Base-by-base conservation (phyloP, 108 stramenopile genomes). In the Cylindrotheca closterium region DNA sequence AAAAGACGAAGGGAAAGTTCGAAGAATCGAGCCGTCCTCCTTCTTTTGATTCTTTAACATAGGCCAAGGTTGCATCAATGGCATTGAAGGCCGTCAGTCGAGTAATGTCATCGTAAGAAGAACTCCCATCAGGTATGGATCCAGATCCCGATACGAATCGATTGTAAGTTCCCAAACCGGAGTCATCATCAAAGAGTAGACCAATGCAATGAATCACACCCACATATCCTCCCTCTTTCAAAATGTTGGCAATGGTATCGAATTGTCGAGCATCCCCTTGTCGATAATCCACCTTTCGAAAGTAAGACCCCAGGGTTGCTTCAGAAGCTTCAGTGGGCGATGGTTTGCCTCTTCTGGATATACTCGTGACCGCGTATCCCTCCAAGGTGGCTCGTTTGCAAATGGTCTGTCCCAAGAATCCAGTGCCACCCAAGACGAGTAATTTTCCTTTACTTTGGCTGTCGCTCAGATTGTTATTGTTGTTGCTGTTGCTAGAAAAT, bases 81-180 rank as follows among this genome's bases (percentile, higher is more conserved):
- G 85, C 89, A 61, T 93, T 86, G 65, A 89, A 88, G 12, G 83
- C 85, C 0, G 92, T 88, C 19, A 70, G 62, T 17, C 87, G 79
- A 2, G 88, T 93, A 68, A 93, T 89, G 71, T 76, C 74, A 55
- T 93, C 92, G 66, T 93, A 93, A 21, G 92, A 84, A 4, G 84
- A 86, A n/a, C 67, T 34, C 0, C 71, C 59, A 30, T 85, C 84
- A 23, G 88, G 88, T 15, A 89, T 26, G 8, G 88, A 89, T 30
- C 86, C 88, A 25, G 75, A 78, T 23, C 92, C 92, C 25, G 79
- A 80, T 12, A 84, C 92, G 8, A 88, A 84, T 21, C 59, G 61
- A 74, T 89, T 89, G 58, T 79, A 77, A 23, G 74, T 56, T 7
- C 80, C 80, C 2, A 93, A 61, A 21, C 92, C 92, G 42, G 80